Percentiles rank a stretch among this genome's conserved stretches.
Evolutionary conservation across 805 yeast genomes (phyloP).

Genomic region (Nakazawaea ernobii): DNA sequence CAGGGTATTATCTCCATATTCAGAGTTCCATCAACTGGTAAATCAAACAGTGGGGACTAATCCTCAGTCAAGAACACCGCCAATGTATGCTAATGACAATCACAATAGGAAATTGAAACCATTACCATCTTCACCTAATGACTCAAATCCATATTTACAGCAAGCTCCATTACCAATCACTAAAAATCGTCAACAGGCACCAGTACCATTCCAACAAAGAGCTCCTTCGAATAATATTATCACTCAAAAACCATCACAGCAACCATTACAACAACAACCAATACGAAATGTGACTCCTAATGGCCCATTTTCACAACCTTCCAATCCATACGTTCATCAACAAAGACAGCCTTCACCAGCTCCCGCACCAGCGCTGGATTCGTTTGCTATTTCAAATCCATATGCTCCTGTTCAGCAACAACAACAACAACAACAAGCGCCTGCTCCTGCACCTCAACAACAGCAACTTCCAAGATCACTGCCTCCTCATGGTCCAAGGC

Average conservation of each 20-base stretch:
- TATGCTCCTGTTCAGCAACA: slow-evolving; percentile 5
- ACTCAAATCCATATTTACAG: slow-evolving; percentile 16
- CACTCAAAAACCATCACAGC: slow-evolving; percentile 12
- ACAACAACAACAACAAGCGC: slow-evolving; percentile 9
- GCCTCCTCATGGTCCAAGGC: slow-evolving; percentile 5
- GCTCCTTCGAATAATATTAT: slow-evolving; percentile 22
- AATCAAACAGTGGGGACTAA: slow-evolving; percentile 19
- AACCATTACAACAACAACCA: slow-evolving; percentile 10
- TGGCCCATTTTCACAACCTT: background rate
- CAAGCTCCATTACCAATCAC: slow-evolving; percentile 14
- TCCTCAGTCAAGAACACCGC: background rate
- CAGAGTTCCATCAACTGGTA: slow-evolving; percentile 26
- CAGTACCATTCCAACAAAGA: slow-evolving; percentile 12
- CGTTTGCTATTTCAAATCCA: background rate
- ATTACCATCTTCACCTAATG: slow-evolving; percentile 15
- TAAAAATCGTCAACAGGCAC: slow-evolving; percentile 11
- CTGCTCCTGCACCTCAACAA: slow-evolving; percentile 12
- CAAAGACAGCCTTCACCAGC: slow-evolving; percentile 3
- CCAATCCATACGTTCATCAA: slow-evolving; percentile 3
- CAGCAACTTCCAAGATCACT: slow-evolving; percentile 1
- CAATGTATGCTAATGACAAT: background rate
- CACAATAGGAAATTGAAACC: background rate
- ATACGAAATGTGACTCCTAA: slow-evolving; percentile 4
- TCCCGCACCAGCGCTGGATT: background rate
- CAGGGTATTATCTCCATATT: slow-evolving; percentile 28